A percentile compares a stretch with the other conserved stretches of the same genome.
phyloP scores from a whole-genome alignment of 2,329 filamentous ascomycete genomes.

The Aspergillus persii region DNA sequence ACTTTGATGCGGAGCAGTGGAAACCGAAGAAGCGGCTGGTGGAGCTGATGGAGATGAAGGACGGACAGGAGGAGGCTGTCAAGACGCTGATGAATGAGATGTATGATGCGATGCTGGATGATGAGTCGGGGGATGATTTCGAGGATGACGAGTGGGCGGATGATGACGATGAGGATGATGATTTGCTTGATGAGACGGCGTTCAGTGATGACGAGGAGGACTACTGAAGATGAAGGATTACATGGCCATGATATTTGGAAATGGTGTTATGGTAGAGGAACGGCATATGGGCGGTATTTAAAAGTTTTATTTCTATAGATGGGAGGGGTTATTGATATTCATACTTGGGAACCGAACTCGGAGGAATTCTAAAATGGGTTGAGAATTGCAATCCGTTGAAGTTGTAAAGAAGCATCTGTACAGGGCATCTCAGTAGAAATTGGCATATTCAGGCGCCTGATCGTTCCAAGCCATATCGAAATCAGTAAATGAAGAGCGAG shows the following conservation, averaged over 20 bases:
- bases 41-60: constrained; percentile 2
- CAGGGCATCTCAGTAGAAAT: not conserved
- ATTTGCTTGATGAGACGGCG: constrained; percentile 4
- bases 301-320: too few species aligned
- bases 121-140: constrained; percentile 2
- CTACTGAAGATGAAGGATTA: not conserved
- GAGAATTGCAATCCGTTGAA: too few species aligned
- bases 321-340: too few species aligned
- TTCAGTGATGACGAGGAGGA: constrained; percentile 10
- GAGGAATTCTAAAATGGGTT: too few species aligned
- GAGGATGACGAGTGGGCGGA: constrained; percentile 8
- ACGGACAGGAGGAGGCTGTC: constrained; percentile 11
- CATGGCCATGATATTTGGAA: not conserved
- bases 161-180: constrained; percentile 4
- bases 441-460: not conserved
- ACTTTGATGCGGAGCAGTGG: constrained; percentile 5
- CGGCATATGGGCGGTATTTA: not conserved
- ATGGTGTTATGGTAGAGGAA: not conserved
- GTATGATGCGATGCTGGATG: constrained; percentile 10
- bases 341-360: too few species aligned
- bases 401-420: too few species aligned
- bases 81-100: constrained; percentile 9
- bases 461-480: not conserved
- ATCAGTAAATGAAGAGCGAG: not conserved
- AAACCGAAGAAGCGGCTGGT: constrained; percentile 7